Percentiles rank a stretch among this genome's conserved stretches.
Conservation (phyloP, 768 basidiomycete genomes). For the Xerocomellus chrysenteron region DNA sequence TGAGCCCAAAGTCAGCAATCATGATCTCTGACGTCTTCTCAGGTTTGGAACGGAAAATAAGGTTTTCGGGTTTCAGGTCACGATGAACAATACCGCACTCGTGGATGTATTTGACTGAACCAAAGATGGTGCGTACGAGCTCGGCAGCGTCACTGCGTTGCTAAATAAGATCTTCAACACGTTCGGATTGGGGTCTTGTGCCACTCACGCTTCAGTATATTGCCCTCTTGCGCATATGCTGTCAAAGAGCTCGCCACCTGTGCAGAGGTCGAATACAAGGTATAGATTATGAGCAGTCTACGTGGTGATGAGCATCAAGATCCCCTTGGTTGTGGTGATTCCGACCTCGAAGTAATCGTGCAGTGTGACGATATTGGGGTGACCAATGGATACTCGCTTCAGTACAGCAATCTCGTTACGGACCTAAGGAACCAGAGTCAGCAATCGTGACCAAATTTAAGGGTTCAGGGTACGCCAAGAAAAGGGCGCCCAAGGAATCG, state of each 20-base stretch:
- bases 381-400: slow-evolving; percentile 89
- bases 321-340: neutral
- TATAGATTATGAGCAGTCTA: slow-evolving; percentile 92
- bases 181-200: neutral
- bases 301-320: neutral
- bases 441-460: slow-evolving; percentile 1
- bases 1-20: slow-evolving; percentile 96
- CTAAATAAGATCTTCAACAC: slow-evolving; percentile 18
- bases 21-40: slow-evolving; percentile 90
- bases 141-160: slow-evolving; percentile 78
- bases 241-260: slow-evolving; percentile 98
- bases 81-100: slow-evolving; percentile 91
- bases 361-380: slow-evolving; percentile 87
- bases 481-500: neutral
- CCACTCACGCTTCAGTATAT: slow-evolving; percentile 86
- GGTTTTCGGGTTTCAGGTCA: slow-evolving; percentile 97
- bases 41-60: slow-evolving; percentile 85
- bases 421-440: slow-evolving; percentile 51
- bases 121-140: slow-evolving; percentile 83
- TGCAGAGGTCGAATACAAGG: slow-evolving; percentile 94
- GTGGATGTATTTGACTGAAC: slow-evolving; percentile 90
- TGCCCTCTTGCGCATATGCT: slow-evolving; percentile 97
- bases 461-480: slow-evolving; percentile 16
- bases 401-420: slow-evolving; percentile 96
- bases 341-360: slow-evolving; percentile 93